These are phyloP conservation scores for Fraxinus sp. DNA, from an alignment of 305 asterid species.

Conservation along the genomic window DNA sequence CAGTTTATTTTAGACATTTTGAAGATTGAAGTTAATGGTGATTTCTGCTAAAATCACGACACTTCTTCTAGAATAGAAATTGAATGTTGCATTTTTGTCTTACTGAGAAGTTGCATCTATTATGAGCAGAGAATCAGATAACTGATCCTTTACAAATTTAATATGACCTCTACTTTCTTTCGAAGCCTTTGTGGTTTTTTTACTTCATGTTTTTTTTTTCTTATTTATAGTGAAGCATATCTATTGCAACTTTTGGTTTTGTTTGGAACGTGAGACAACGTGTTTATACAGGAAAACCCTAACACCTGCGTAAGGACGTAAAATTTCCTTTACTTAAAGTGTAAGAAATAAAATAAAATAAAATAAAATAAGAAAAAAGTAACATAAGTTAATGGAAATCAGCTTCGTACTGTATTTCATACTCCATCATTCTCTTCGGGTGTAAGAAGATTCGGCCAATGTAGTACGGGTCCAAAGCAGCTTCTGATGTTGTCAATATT, in stretches of 20 bases:
- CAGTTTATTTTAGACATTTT: not conserved
- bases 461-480: not conserved
- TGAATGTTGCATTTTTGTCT: not conserved
- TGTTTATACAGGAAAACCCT: not conserved
- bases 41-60: not conserved
- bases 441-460: not conserved
- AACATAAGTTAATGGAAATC: not conserved
- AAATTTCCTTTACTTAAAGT: not conserved
- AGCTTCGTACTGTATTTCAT: not conserved
- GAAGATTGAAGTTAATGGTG: not conserved
- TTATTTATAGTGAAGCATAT: not conserved
- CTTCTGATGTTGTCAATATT: not conserved
- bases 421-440: not conserved
- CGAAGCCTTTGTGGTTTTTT: not conserved
- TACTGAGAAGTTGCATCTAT: not conserved
- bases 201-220: not conserved
- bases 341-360: not conserved
- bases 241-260: not conserved
- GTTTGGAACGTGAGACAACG: not conserved
- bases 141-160: not conserved
- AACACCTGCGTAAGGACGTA: not conserved
- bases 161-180: not conserved
- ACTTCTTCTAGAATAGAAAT: not conserved
- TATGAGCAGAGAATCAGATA: not conserved
- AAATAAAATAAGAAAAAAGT: not conserved